phyloP scores from a whole-genome alignment of 2,329 filamentous ascomycete genomes.

The Monosporascus ibericus region DNA sequence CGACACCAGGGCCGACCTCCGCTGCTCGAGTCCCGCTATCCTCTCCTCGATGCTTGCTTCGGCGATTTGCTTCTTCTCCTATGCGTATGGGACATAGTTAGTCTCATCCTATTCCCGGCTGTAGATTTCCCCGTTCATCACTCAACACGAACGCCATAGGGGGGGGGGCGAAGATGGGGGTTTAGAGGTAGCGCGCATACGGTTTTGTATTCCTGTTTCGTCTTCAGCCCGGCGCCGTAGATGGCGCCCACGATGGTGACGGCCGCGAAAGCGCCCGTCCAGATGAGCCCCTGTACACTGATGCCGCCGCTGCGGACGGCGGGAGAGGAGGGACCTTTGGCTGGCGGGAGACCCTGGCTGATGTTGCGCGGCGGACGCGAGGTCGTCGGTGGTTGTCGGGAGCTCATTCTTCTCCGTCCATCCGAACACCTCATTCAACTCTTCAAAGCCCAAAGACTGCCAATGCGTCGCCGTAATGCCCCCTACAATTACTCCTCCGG shows the following conservation, averaged over 20 bases:
- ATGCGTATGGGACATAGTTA: background rate
- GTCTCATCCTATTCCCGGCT: background rate
- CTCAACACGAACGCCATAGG: background rate
- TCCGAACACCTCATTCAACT: too few species aligned
- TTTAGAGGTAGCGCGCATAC: constrained; percentile 19
- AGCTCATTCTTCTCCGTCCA: background rate
- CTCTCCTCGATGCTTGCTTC: constrained; percentile 36
- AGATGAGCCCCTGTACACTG: constrained; percentile 17
- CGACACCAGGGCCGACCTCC: constrained; percentile 31
- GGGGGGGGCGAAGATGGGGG: background rate
- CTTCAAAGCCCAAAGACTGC: too few species aligned
- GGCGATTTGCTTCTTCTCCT: constrained; percentile 31
- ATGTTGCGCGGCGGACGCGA: background rate
- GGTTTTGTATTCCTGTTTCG: constrained; percentile 39
- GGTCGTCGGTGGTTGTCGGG: background rate
- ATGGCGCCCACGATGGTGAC: constrained; percentile 40
- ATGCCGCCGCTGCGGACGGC: constrained; percentile 1
- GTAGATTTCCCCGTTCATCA: background rate
- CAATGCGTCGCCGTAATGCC: too few species aligned
- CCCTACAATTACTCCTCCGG: too few species aligned
- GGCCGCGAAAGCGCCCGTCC: constrained; percentile 39
- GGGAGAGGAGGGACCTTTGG: background rate
- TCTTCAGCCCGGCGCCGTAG: constrained; percentile 44
- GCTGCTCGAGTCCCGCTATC: constrained; percentile 37
- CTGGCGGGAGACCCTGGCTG: constrained; percentile 4